A percentile compares a stretch with the other conserved stretches of the same genome.
These are phyloP conservation scores for Candida sp. DNA, from an alignment of 1,139 yeast genomes.

Conservation along the genomic window DNA sequence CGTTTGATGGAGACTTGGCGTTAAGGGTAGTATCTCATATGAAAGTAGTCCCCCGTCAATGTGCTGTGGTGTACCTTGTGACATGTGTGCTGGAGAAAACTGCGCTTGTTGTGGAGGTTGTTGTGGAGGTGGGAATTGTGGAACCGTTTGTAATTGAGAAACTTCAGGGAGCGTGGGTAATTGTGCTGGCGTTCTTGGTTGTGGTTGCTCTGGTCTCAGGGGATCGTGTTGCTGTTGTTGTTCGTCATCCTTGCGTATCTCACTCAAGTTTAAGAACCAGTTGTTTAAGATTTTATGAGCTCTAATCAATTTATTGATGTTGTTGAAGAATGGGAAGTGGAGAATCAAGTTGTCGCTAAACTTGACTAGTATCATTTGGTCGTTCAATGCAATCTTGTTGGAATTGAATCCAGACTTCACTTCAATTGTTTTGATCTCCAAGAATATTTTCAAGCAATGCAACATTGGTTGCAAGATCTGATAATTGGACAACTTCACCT, in stretches of 20 bases:
- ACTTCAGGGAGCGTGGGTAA: neutral
- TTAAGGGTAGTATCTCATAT: neutral
- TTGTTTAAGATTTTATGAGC: slow-evolving; percentile 27
- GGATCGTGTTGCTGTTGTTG: slow-evolving; percentile 3
- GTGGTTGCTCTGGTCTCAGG: neutral
- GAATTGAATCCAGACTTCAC: slow-evolving; percentile 10
- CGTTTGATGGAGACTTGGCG: slow-evolving; percentile 3
- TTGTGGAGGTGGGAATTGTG: neutral
- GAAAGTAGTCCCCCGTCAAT: neutral
- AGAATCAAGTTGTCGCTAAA: slow-evolving; percentile 29
- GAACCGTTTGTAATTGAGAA: neutral
- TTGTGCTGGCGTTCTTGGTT: slow-evolving; percentile 1
- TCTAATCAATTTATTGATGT: slow-evolving; percentile 32
- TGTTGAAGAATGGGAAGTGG: slow-evolving; percentile 34
- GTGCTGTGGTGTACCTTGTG: neutral
- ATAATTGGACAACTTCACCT: slow-evolving; percentile 36
- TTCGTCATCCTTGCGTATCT: slow-evolving; percentile 16
- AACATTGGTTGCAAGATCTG: slow-evolving; percentile 40
- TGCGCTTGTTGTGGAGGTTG: slow-evolving; percentile 3
- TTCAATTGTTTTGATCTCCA: slow-evolving; percentile 25
- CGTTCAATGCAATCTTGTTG: slow-evolving; percentile 12
- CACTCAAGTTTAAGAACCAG: slow-evolving; percentile 32
- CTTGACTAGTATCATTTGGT: slow-evolving; percentile 14
- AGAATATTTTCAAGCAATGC: slow-evolving; percentile 33
- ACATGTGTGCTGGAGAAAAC: neutral